Base-by-base conservation (phyloP, 371 early-diverging fungal species). In the Scutellospora calospora region DNA sequence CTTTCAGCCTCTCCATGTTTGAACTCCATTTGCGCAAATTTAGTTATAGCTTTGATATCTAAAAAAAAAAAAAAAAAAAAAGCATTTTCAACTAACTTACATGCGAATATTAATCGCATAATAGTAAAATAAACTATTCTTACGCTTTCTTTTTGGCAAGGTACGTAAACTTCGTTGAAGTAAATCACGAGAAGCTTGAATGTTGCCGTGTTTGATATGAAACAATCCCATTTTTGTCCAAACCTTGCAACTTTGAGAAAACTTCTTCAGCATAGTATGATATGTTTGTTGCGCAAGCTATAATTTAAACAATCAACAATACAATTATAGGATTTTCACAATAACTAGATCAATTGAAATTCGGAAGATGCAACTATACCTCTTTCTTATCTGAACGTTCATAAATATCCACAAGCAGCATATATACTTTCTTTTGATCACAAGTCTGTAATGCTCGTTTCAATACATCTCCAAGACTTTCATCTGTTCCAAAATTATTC, bases 11-110 rank as follows among this genome's bases (percentile, higher is more conserved):
- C 96, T 55, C 97, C 98, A 81, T 93, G 88, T 87, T 95, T 95
- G 90, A 96, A 98, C 87, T 98, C 98, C 88, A 98, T 88, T 84
- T 95, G 95, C 3, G 95, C 98, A 89, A 97, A 97, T 88, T 97
- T 95, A 66, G 91, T 90, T 66, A 96, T 95, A 11, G 94, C 84
- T 83, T 82, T 62, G 52, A 86, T 81, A 79, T 88, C 85, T 85
- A 76, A 20, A n/a, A 22, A 27, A 33, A 71, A 20, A 14, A 33
- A 20, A 29, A 22, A 82, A 66, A 14, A 33, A 20, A 29, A 22
- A 82, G 57, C 4, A 41, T 27, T n/a, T 25, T 51, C 63, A 55
- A n/a, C 52, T 25, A 20, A 80, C n/a, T 8, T 14, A 25, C 78
- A 22, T 29, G 71, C 29, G 14, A 55, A 22, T 22, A 77, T 33